Evolutionary conservation across 2,329 filamentous ascomycete genomes (phyloP), one percentile per base, ranked within the genome.

Genomic region (Hyphodiscus sp.): DNA sequence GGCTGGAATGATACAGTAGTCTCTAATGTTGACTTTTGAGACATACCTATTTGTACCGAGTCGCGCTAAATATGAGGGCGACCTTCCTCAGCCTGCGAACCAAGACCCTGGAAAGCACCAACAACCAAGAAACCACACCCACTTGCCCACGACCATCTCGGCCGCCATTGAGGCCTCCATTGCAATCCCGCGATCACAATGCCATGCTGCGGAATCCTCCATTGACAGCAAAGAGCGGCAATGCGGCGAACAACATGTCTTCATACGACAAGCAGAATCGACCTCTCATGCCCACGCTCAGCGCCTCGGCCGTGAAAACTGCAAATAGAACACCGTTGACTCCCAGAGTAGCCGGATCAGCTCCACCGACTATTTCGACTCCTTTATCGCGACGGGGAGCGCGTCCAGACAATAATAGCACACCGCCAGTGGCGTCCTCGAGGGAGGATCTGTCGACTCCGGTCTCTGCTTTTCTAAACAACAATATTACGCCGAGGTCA

Each of bases 401-500:
- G 82, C 83, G 71, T 53, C 20, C 55, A 29, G 61, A 64, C 23
- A 55, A 53, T 16, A 57, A 65, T 46, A 54, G 51, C 10, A 57
- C 50, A n/a, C 61, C 61, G 15, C 58, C 61, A 26, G 57, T 43
- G 41, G 47, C 26, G 16, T 38, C 55, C 18, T 47, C 56, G 8
- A 65, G 62, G 55, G 81, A 86, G 49, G 77, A 81, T 56, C 66
- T 75, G 59, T 69, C 76, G 45, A 77, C 79, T 45, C 75, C 82
- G 9, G 73, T 76, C 29, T 74, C 77, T 48, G 66, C 79, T 49
- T 81, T 81, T 62, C 71, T 90, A 45, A 82, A 70, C 69, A 79
- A 73, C 68, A 91, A 89, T 68, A 74, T 91, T 66, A 95, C 91
- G 2, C 89, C 90, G 49, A 82, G 91, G 60, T 90, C 90, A 9